phyloP scores from a whole-genome alignment of 768 basidiomycete genomes.

The Artomyces pyxidatus region DNA sequence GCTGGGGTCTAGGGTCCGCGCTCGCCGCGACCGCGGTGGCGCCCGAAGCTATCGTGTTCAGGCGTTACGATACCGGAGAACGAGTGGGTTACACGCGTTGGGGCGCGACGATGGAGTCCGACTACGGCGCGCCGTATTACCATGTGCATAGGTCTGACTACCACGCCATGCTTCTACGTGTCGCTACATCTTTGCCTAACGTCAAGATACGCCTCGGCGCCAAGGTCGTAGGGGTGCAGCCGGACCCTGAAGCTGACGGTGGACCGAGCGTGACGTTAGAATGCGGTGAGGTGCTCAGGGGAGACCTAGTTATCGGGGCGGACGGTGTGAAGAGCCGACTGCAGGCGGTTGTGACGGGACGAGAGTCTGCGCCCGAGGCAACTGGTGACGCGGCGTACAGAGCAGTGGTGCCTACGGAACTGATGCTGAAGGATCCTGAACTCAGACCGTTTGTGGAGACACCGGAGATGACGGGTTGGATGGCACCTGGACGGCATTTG shows the following conservation, averaged over 20 bases:
- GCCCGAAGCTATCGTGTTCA: constrained; percentile 31
- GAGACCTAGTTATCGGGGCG: constrained; percentile 31
- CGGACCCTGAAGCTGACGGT: constrained; percentile 18
- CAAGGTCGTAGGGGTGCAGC: constrained; percentile 23
- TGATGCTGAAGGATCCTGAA: constrained; percentile 43
- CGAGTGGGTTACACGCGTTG: constrained; percentile 31
- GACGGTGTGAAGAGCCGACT: constrained; percentile 41
- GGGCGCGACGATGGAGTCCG: constrained; percentile 22
- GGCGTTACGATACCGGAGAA: constrained; percentile 29
- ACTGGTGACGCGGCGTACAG: constrained; percentile 63
- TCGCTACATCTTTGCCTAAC: constrained; percentile 20
- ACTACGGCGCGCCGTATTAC: constrained; percentile 33
- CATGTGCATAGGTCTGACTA: constrained; percentile 38
- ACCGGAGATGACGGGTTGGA: constrained; percentile 50
- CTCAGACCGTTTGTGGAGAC: constrained; percentile 41
- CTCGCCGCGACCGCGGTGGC: constrained; percentile 26
- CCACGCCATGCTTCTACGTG: constrained; percentile 31
- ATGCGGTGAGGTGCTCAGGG: constrained; percentile 27
- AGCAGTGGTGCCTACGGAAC: constrained; percentile 37
- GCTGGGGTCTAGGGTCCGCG: constrained; percentile 30
- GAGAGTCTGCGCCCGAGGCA: constrained; percentile 33
- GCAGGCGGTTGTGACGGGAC: constrained; percentile 41
- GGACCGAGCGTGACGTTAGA: constrained; percentile 27
- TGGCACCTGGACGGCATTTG: constrained; percentile 42
- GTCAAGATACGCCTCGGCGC: constrained; percentile 28